Conservation (phyloP, 305 asterid species). For the Stenogyne calaminthoides region DNA sequence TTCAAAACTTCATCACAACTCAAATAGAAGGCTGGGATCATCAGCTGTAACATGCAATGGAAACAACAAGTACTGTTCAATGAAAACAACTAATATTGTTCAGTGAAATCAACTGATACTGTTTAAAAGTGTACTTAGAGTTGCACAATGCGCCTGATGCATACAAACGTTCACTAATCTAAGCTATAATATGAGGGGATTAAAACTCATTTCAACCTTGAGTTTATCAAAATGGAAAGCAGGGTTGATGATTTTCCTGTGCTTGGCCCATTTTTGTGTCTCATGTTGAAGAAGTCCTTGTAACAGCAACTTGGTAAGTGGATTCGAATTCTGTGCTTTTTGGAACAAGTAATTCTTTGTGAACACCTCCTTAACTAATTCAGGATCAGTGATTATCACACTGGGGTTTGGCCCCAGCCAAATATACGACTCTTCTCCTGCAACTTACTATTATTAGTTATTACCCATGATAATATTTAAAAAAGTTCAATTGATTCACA, state of each 20-base stretch:
- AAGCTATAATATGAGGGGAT: background rate
- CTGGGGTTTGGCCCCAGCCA: conserved; percentile 53
- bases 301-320: conserved; percentile 34
- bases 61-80: too few species aligned
- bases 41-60: conserved; percentile 29
- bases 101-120: too few species aligned
- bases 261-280: conserved; percentile 46
- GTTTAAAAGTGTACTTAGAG: too few species aligned
- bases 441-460: background rate
- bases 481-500: too few species aligned
- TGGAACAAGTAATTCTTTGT: conserved; percentile 34
- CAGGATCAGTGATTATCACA: conserved; percentile 42
- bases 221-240: conserved; percentile 60
- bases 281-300: conserved; percentile 39
- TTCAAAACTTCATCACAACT: conserved; percentile 12
- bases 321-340: conserved; percentile 28
- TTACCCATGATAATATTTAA: too few species aligned
- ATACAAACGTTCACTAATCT: background rate
- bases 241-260: conserved; percentile 44
- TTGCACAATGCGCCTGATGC: too few species aligned
- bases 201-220: conserved; percentile 39
- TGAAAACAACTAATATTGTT: too few species aligned
- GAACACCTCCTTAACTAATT: conserved; percentile 39
- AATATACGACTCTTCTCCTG: conserved; percentile 38
- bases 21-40: conserved; percentile 15